phyloP scores from a whole-genome alignment of 768 basidiomycete species.

The Infundibulicybe gibba region DNA sequence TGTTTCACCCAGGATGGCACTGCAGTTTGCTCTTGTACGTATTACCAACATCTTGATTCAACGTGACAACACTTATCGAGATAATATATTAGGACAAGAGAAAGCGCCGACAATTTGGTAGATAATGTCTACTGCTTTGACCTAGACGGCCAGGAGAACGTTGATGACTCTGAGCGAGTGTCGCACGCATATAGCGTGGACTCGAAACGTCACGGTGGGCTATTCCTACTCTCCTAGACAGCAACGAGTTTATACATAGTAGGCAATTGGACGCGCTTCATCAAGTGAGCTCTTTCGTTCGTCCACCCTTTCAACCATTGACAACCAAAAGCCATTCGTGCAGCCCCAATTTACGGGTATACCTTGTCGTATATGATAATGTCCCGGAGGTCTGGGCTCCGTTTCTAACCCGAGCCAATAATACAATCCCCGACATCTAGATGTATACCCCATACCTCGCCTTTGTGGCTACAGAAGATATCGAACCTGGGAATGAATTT shows the following conservation, averaged over 20 bases:
- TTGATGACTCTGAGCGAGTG: constrained; percentile 24
- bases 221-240: neutral
- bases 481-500: constrained; percentile 51
- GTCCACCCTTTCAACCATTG: neutral
- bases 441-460: constrained; percentile 60
- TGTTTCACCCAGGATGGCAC: too few relatives aligned
- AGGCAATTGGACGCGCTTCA: constrained; percentile 79
- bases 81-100: constrained; percentile 36
- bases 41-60: constrained; percentile 5
- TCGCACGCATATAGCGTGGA: constrained; percentile 49
- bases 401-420: neutral
- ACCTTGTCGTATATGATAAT: constrained; percentile 60
- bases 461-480: constrained; percentile 47
- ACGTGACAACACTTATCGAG: neutral
- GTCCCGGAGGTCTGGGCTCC: constrained; percentile 43
- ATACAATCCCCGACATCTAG: constrained; percentile 22
- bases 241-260: neutral
- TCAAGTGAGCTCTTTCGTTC: constrained; percentile 47
- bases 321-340: constrained; percentile 58
- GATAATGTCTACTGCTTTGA: constrained; percentile 55
- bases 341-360: constrained; percentile 53
- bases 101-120: constrained; percentile 32
- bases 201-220: constrained; percentile 45
- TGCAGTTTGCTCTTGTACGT: neutral
- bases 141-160: constrained; percentile 52